These are phyloP conservation scores for Aspergillus alliaceus DNA, from an alignment of 2,329 filamentous ascomycete genomes.

Conservation along the genomic window DNA sequence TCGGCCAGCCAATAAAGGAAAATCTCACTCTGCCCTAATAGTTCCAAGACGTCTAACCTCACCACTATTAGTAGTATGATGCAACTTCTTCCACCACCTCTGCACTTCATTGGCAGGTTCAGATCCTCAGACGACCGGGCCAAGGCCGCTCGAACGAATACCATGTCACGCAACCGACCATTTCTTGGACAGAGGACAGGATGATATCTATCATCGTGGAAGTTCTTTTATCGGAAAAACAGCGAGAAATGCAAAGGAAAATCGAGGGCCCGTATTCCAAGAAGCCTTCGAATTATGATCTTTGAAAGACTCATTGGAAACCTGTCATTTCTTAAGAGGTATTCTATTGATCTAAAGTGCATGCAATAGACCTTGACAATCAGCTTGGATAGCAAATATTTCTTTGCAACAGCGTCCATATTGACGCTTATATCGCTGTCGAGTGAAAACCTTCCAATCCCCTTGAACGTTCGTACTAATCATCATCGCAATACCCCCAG, in stretches of 20 bases:
- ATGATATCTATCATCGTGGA: not conserved
- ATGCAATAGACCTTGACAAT: not conserved
- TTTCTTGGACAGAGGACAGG: not conserved
- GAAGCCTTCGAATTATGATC: too few species aligned
- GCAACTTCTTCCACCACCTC: too few species aligned
- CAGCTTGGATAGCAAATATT: too few species aligned
- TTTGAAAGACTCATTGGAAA: too few species aligned
- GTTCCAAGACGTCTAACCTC: too few species aligned
- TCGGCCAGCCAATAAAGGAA: too few species aligned
- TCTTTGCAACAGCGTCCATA: too few species aligned
- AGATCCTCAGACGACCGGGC: not conserved
- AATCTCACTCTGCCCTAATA: too few species aligned
- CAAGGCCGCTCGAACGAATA: not conserved
- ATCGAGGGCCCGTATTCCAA: too few species aligned
- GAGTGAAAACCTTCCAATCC: not conserved
- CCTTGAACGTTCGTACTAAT: not conserved
- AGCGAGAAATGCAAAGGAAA: too few species aligned
- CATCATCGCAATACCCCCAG: conserved; percentile 2
- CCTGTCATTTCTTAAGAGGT: too few species aligned
- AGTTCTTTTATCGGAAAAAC: not conserved
- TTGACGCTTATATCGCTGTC: not conserved
- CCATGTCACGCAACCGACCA: not conserved
- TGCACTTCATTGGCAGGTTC: not conserved
- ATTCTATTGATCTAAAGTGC: not conserved
- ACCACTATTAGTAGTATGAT: too few species aligned